Evolutionary conservation across 129 eudicot species (phyloP).

Genomic region (Artemisia tridentata): DNA sequence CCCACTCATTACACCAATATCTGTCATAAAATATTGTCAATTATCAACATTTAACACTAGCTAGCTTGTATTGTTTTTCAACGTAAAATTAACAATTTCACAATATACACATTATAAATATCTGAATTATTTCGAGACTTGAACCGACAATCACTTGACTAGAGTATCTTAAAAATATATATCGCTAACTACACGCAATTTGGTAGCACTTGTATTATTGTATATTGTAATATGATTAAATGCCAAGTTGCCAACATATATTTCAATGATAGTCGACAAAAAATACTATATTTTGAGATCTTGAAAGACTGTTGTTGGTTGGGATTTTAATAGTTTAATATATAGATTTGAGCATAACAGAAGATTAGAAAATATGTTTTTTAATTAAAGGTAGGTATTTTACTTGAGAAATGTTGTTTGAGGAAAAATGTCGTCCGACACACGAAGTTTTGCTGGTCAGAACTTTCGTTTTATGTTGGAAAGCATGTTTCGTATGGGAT

Average conservation of each 20-base stretch:
- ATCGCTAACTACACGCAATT: no score
- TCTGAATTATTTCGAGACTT: no score
- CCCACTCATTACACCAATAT: conserved; percentile 85
- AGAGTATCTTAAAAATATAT: no score
- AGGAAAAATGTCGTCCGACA: conserved; percentile 5
- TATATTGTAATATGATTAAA: neutral
- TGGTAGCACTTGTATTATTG: neutral
- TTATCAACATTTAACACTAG: neutral
- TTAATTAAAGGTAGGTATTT: neutral
- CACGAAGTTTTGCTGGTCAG: neutral
- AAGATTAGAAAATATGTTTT: neutral
- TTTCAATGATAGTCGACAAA: neutral
- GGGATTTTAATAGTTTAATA: neutral
- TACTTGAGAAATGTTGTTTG: neutral
- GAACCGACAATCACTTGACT: no score
- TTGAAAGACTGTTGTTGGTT: neutral
- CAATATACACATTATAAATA: no score
- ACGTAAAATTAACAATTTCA: no score
- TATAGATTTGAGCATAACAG: neutral
- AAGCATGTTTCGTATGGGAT: conserved; percentile 14
- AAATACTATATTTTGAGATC: neutral
- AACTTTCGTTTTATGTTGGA: conserved; percentile 10
- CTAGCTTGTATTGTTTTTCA: no score
- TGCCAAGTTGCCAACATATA: conserved; percentile 6
- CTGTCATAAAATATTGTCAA: conserved; percentile 27